Base-by-base conservation (phyloP, 2,329 filamentous ascomycete species). In the Byssoonygena ceratinophila region DNA sequence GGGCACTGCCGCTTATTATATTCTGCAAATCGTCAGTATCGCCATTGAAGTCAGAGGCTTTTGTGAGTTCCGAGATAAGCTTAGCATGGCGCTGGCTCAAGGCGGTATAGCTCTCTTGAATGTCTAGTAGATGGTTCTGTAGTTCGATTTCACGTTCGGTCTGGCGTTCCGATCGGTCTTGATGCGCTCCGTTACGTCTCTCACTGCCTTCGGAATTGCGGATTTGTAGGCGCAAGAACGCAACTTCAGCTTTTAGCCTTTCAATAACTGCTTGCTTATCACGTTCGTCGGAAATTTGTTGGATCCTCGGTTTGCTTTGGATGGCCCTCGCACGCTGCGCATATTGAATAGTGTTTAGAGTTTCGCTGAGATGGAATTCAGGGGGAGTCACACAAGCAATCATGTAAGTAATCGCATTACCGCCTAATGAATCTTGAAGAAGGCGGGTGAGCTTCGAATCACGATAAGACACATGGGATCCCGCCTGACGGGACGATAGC, bases 351-450 rank as follows among this genome's bases (percentile, higher is more conserved):
- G 92, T 98, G 67, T 98, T 98, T 54, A 98, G 75, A 0, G 94
- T 97, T 71, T 98, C 92, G 71, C 90, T 97, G 41, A 98, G 75
- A 67, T 98, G 92, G 65, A 98, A 98, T 66, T 96, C 90, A 12
- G 91, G 88, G 0, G 90, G 91, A 0, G 91, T 98, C 27, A 98
- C 90, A 70, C 92, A 98, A 7, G 92, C 92, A 71, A 98, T 92
- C 92, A 98, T 97, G 72, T 97, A 98, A 0, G 92, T 98, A 65
- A 96, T 94, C 32, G 92, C 92, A 66, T 94, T 97, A 3, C 92
- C 92, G 53, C 92, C 92, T 4, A 98, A 77, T 0, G 92, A 98
- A 69, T 98, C 92, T 74, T 98, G 92, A 16, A 98, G 79, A 22
- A 98, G 76, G 55, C 92, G 84, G 9, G 92, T 98, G 60, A 98